These are phyloP conservation scores for Globisporangium apiculatum DNA, from an alignment of 352 stramenopile species.

Conservation along the genomic window DNA sequence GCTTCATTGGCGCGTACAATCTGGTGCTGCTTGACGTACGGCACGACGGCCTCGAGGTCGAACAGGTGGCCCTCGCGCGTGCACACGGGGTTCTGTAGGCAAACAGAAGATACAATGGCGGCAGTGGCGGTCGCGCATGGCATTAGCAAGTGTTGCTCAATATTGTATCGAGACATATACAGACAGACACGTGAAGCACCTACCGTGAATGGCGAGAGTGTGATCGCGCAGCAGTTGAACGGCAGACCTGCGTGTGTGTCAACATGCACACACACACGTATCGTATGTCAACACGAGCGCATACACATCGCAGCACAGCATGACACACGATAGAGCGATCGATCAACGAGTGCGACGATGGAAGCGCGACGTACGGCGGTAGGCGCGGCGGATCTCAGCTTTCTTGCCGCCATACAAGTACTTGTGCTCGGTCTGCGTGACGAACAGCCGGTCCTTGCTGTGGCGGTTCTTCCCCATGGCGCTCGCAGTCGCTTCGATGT, in stretches of 20 bases:
- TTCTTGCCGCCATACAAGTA: slow-evolving; percentile 93
- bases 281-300: too few species aligned
- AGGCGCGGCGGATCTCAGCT: slow-evolving; percentile 63
- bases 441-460: slow-evolving; percentile 86
- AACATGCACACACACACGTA: background rate
- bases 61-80: slow-evolving; percentile 95
- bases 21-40: slow-evolving; percentile 94
- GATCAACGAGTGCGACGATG: background rate
- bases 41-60: slow-evolving; percentile 94
- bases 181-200: background rate
- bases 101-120: background rate
- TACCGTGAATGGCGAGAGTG: slow-evolving; percentile 85
- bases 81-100: slow-evolving; percentile 87
- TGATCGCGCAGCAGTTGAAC: slow-evolving; percentile 98
- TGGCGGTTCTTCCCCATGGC: slow-evolving; percentile 89
- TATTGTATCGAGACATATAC: background rate
- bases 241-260: slow-evolving; percentile 66
- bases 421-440: slow-evolving; percentile 90
- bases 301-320: too few species aligned
- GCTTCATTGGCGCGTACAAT: slow-evolving; percentile 42
- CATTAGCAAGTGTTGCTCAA: too few species aligned
- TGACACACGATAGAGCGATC: too few species aligned
- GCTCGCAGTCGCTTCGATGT: background rate
- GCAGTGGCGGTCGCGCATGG: background rate
- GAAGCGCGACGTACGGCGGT: slow-evolving; percentile 41